Conservation (phyloP, 202 grass and related monocot species). For the Hordeum pubiflorum region DNA sequence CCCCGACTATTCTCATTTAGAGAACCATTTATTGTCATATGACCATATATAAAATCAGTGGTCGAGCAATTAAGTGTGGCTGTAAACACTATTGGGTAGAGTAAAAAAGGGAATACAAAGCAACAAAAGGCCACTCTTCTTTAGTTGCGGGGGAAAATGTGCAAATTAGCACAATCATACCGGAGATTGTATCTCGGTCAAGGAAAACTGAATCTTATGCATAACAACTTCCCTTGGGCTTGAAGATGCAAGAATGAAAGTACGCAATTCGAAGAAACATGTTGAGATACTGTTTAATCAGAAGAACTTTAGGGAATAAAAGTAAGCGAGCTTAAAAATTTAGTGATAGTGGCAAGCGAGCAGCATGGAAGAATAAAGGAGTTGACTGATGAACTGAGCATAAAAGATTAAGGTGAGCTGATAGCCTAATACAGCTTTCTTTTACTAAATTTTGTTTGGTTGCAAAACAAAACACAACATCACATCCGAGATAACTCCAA, state of each 20-base stretch:
- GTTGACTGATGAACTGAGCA: conserved; percentile 58
- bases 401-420: conserved; percentile 77
- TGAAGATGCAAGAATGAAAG: conserved; percentile 43
- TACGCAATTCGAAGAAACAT: conserved; percentile 54
- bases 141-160: conserved; percentile 77
- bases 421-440: background rate
- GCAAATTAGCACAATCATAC: conserved; percentile 53
- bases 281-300: conserved; percentile 50
- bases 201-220: conserved; percentile 49
- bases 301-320: conserved; percentile 53
- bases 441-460: background rate
- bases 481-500: too few species aligned
- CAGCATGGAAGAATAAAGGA: conserved; percentile 50
- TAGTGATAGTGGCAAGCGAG: conserved; percentile 39
- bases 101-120: conserved; percentile 47
- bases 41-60: conserved; percentile 34
- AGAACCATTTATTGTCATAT: conserved; percentile 27
- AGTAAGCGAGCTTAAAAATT: conserved; percentile 40
- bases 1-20: conserved; percentile 10
- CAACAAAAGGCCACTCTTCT: conserved; percentile 55
- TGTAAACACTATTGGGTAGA: conserved; percentile 34
- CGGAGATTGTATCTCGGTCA: conserved; percentile 73
- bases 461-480: too few species aligned
- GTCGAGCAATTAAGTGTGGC: conserved; percentile 40
- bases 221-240: conserved; percentile 37